Evolutionary conservation across 768 basidiomycete species (phyloP).

Genomic region (Ramaria sp.): DNA sequence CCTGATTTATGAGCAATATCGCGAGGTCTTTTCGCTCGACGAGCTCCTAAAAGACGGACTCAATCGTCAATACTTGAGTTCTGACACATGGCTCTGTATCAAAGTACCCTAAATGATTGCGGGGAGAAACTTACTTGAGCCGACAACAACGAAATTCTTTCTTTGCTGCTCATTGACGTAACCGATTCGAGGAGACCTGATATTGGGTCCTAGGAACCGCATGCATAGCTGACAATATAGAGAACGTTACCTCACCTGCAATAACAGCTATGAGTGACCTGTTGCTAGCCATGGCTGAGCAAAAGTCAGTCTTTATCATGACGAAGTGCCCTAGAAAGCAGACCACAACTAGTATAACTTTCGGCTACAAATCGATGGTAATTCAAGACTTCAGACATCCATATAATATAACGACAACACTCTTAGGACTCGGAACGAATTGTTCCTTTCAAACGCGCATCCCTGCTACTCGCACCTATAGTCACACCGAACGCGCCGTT

Average conservation of each 20-base stretch:
- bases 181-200: slow-evolving; percentile 94
- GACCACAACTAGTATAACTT: too few relatives aligned
- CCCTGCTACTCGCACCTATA: slow-evolving; percentile 41
- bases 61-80: slow-evolving; percentile 88
- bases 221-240: not conserved
- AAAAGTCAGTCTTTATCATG: too few relatives aligned
- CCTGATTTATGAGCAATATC: slow-evolving; percentile 96
- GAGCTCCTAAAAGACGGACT: slow-evolving; percentile 88
- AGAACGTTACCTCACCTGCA: slow-evolving; percentile 73
- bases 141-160: slow-evolving; percentile 97
- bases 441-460: slow-evolving; percentile 26
- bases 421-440: not conserved
- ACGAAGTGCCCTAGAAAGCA: too few relatives aligned
- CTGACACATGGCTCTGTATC: slow-evolving; percentile 28
- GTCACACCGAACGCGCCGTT: slow-evolving; percentile 39
- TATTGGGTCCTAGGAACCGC: slow-evolving; percentile 70
- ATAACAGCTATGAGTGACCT: slow-evolving; percentile 89
- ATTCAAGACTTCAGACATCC: too few relatives aligned
- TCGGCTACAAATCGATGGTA: too few relatives aligned
- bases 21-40: slow-evolving; percentile 92
- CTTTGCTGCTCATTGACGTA: slow-evolving; percentile 83
- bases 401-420: too few relatives aligned
- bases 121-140: slow-evolving; percentile 59
- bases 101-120: not conserved
- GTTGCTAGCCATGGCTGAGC: slow-evolving; percentile 22